phyloP scores from a whole-genome alignment of 179 eudicot genomes.

The Actinidia arguta region DNA sequence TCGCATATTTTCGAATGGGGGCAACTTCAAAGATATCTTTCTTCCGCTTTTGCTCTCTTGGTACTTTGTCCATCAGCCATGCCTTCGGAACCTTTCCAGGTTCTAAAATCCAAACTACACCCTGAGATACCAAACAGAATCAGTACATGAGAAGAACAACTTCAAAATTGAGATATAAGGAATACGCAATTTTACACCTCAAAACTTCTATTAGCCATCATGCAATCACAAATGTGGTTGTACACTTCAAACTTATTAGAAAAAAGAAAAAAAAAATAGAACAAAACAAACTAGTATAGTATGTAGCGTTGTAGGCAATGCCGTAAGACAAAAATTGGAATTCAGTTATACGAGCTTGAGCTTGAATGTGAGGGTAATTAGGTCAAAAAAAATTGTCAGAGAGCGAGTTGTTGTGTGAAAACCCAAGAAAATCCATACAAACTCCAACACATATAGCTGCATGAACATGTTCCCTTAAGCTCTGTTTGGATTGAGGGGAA shows the following conservation, averaged over 20 bases:
- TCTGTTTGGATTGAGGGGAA: no score
- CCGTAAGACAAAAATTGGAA: neutral
- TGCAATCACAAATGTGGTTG: neutral
- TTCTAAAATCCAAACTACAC: constrained; percentile 83
- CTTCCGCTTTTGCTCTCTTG: constrained; percentile 57
- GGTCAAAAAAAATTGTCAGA: no score
- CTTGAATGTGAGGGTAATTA: no score
- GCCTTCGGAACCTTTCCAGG: constrained; percentile 63
- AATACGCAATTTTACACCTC: neutral
- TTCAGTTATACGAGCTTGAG: neutral
- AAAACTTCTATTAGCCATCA: neutral
- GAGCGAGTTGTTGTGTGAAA: no score
- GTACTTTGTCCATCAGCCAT: constrained; percentile 37
- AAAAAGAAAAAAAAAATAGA: neutral
- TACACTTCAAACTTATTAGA: neutral
- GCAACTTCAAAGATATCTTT: constrained; percentile 77
- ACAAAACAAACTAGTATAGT: neutral
- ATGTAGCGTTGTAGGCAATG: neutral
- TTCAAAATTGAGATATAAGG: constrained; percentile 14
- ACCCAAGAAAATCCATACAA: no score
- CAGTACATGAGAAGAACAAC: constrained; percentile 2
- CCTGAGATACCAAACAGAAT: constrained; percentile 47
- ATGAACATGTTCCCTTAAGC: no score
- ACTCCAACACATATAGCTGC: no score
- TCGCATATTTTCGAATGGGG: constrained; percentile 76